phyloP scores from a whole-genome alignment of 768 basidiomycete genomes.

The Phylloporus sp. region DNA sequence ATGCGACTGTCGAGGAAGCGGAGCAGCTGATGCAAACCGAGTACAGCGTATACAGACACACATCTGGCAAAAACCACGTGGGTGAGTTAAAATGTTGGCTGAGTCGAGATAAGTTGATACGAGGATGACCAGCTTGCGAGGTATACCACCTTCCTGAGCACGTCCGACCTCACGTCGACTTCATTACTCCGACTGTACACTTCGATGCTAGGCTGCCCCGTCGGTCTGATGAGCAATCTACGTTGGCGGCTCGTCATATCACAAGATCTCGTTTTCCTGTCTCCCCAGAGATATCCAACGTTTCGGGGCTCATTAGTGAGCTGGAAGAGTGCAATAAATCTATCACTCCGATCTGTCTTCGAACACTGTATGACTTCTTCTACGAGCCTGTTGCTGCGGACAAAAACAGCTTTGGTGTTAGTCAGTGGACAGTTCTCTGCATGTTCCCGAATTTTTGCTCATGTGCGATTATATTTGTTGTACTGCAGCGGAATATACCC shows the following conservation, averaged over 20 bases:
- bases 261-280: conserved; percentile 14
- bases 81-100: conserved; percentile 11
- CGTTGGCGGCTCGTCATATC: conserved; percentile 7
- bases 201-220: conserved; percentile 24
- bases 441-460: neutral
- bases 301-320: conserved; percentile 7
- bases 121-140: conserved; percentile 23
- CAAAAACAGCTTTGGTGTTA: conserved; percentile 33
- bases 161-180: conserved; percentile 30
- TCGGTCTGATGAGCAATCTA: conserved; percentile 7
- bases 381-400: conserved; percentile 23
- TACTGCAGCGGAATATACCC: conserved; percentile 31
- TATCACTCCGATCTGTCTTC: conserved; percentile 31
- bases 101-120: neutral
- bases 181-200: conserved; percentile 34
- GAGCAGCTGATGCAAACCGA: conserved; percentile 30
- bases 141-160: conserved; percentile 31
- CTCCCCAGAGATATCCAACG: conserved; percentile 14
- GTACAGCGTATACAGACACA: conserved; percentile 30
- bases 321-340: conserved; percentile 6
- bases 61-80: conserved; percentile 23
- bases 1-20: conserved; percentile 29
- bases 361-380: conserved; percentile 23
- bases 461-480: neutral
- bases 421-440: conserved; percentile 9